Conservation (phyloP, 2,329 filamentous ascomycete genomes). For the Colletotrichum australisinense region DNA sequence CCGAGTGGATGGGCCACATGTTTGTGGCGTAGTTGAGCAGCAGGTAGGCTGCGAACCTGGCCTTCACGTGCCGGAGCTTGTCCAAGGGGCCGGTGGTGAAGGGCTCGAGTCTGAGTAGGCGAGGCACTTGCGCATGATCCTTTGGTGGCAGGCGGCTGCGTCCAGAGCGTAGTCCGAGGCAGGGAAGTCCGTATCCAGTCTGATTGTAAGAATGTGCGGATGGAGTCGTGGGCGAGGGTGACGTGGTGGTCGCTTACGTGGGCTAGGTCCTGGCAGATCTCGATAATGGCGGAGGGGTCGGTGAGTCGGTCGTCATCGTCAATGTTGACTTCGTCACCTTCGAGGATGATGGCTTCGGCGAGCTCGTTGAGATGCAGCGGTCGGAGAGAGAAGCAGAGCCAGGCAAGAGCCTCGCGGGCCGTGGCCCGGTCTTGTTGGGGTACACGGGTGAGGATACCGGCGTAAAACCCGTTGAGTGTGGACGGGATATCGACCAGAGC, state of each 20-base stretch:
- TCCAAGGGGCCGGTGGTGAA: constrained; percentile 36
- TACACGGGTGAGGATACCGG: constrained; percentile 40
- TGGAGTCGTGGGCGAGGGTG: constrained; percentile 41
- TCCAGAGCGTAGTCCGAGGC: constrained; percentile 39
- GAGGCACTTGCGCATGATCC: constrained; percentile 41
- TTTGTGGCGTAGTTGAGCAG: constrained; percentile 36
- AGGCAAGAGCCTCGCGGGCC: constrained; percentile 41
- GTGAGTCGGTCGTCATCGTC: constrained; percentile 41
- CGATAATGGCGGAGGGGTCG: constrained; percentile 34
- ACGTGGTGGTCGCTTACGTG: constrained; percentile 28
- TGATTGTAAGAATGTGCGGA: constrained; percentile 38
- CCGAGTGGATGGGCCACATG: constrained; percentile 40
- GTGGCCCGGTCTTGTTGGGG: constrained; percentile 38
- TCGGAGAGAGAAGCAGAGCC: constrained; percentile 42
- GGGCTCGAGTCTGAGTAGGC: constrained; percentile 35
- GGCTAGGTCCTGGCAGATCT: constrained; percentile 39
- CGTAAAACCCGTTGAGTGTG: constrained; percentile 41
- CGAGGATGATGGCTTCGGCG: constrained; percentile 42
- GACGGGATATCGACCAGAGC: constrained; percentile 38
- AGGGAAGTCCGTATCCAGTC: constrained; percentile 35
- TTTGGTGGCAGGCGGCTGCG: constrained; percentile 25
- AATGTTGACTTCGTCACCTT: constrained; percentile 39
- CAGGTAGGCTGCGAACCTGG: constrained; percentile 29
- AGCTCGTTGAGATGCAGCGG: constrained; percentile 40
- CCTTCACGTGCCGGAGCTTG: not conserved